These are phyloP conservation scores for Dictyostelium purpureum DNA, from an alignment of 78 protist genomes.

Conservation along the genomic window DNA sequence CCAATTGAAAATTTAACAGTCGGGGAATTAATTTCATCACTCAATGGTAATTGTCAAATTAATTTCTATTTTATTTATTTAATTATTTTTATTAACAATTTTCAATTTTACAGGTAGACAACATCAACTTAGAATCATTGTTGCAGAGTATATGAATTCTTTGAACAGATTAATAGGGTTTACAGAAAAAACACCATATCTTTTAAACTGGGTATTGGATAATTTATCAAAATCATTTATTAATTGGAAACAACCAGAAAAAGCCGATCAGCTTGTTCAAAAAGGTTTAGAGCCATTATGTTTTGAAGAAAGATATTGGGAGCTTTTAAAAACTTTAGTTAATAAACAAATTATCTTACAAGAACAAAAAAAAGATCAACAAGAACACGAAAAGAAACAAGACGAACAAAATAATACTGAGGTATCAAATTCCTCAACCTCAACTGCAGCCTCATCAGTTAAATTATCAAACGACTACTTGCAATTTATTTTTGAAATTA, in stretches of 20 bases:
- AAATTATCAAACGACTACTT: slow-evolving; percentile 23
- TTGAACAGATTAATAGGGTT: slow-evolving; percentile 24
- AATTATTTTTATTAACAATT: background rate
- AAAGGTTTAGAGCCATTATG: slow-evolving; percentile 24
- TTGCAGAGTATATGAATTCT: slow-evolving; percentile 47
- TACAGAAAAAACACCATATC: slow-evolving; percentile 24
- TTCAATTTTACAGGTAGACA: slow-evolving; percentile 10
- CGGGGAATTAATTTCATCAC: slow-evolving; percentile 32
- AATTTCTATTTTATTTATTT: background rate
- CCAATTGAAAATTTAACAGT: slow-evolving; percentile 39
- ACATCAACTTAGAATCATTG: slow-evolving; percentile 27
- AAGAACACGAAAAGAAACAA: background rate
- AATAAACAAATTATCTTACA: background rate
- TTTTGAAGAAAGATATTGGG: slow-evolving; percentile 36
- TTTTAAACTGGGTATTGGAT: slow-evolving; percentile 35
- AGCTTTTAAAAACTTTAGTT: background rate
- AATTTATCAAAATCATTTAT: background rate
- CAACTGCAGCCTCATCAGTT: background rate
- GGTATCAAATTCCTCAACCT: background rate
- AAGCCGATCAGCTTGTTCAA: background rate
- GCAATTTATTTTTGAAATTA: slow-evolving; percentile 20
- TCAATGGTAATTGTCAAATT: slow-evolving; percentile 21
- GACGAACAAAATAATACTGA: background rate
- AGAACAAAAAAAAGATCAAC: background rate
- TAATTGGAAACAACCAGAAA: background rate